Evolutionary conservation across 805 yeast genomes (phyloP).

Genomic region (Saccharomycopsis fodiens): DNA sequence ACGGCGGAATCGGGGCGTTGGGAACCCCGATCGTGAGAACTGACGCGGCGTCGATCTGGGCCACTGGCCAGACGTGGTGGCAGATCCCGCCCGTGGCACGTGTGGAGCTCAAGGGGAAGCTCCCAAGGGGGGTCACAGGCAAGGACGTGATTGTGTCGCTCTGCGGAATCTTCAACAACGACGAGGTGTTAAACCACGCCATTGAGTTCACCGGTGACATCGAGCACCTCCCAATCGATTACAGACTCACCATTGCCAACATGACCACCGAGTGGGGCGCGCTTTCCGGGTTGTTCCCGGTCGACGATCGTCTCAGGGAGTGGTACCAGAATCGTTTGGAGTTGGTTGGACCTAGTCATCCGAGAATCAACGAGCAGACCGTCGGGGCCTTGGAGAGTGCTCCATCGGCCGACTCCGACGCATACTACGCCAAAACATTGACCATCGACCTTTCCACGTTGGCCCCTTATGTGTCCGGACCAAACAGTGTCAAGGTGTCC

Average conservation of each 20-base stretch:
- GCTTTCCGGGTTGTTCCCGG: conserved; percentile 94
- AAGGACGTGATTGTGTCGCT: conserved; percentile 95
- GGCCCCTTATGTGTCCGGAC: conserved; percentile 90
- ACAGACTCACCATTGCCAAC: conserved; percentile 87
- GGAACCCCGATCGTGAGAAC: conserved; percentile 99
- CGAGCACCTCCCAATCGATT: conserved; percentile 62
- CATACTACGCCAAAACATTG: conserved; percentile 82
- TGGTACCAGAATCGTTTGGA: conserved; percentile 65
- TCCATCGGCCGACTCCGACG: conserved; percentile 59
- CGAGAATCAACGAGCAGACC: conserved; percentile 65
- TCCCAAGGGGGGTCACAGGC: conserved; percentile 87
- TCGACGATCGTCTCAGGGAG: conserved; percentile 66
- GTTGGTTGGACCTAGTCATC: conserved; percentile 45
- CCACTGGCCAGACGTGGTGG: conserved; percentile 99
- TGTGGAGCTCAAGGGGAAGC: conserved; percentile 74
- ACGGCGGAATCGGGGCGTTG: conserved; percentile 92
- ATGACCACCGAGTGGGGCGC: conserved; percentile 99
- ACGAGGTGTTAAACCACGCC: conserved; percentile 89
- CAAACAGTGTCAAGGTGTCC: conserved; percentile 92
- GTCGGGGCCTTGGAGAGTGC: conserved; percentile 45
- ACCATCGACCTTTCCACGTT: conserved; percentile 72
- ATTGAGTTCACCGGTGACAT: conserved; percentile 87
- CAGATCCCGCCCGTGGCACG: conserved; percentile 98
- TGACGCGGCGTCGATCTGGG: conserved; percentile 99
- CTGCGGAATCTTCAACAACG: conserved; percentile 89